A percentile compares a stretch with the other conserved stretches of the same genome.
These are phyloP conservation scores for Solanum bulbocastanum DNA, from an alignment of 257 asterid genomes.

Conservation along the genomic window DNA sequence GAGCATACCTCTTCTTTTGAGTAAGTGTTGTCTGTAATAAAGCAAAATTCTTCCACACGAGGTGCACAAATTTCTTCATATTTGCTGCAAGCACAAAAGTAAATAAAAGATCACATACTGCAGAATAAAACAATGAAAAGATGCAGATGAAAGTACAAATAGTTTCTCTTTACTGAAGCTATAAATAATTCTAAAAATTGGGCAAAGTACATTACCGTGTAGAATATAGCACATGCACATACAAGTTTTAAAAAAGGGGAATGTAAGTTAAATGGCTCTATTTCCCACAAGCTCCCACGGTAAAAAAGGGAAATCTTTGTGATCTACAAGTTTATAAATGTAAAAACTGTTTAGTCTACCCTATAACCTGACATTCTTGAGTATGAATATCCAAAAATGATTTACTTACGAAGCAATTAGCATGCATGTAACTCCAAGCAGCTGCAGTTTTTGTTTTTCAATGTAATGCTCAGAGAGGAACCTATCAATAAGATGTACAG, in stretches of 20 bases:
- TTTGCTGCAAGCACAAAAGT: constrained; percentile 43
- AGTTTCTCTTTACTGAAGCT: not conserved
- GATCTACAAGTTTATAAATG: not conserved
- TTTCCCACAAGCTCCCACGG: not conserved
- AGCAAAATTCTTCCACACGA: constrained; percentile 87
- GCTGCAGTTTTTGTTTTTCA: constrained; percentile 86
- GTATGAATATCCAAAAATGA: not conserved
- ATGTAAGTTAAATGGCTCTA: not conserved
- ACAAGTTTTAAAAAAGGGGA: not conserved
- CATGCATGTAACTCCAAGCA: constrained; percentile 98
- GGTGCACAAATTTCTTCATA: constrained; percentile 98
- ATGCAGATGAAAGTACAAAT: not conserved
- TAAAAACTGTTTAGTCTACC: not conserved
- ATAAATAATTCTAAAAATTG: not conserved
- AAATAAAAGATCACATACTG: constrained; percentile 5
- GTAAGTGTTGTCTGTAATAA: constrained; percentile 90
- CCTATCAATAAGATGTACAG: constrained; percentile 92
- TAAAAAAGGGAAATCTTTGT: not conserved
- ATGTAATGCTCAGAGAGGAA: constrained; percentile 61
- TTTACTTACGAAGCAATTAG: constrained; percentile 88
- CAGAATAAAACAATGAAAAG: not conserved
- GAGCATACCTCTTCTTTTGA: constrained; percentile 68
- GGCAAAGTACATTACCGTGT: not conserved
- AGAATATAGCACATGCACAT: not conserved
- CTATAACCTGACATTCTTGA: not conserved